phyloP scores from a whole-genome alignment of 176 grass and related monocot species.

The Avena atlantica region DNA sequence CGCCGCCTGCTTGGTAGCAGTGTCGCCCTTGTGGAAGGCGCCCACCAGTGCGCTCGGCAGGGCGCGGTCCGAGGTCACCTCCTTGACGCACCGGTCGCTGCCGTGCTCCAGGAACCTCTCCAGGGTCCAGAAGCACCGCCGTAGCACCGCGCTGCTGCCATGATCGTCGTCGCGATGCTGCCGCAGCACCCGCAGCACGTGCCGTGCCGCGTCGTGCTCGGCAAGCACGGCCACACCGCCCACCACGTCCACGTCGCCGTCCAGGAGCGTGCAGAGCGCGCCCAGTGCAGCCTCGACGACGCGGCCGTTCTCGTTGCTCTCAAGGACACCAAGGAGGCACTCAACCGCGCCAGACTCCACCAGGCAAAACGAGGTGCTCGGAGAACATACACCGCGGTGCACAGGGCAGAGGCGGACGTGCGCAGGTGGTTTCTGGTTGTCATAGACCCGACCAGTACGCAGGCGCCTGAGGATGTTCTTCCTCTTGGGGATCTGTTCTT shows the following conservation, averaged over 20 bases:
- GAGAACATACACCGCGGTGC: conserved; percentile 69
- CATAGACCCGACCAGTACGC: conserved; percentile 47
- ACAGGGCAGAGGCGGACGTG: conserved; percentile 58
- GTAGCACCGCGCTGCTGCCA: conserved; percentile 34
- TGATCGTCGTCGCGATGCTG: conserved; percentile 54
- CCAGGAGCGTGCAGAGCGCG: conserved; percentile 82
- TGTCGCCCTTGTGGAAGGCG: conserved; percentile 78
- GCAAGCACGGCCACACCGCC: conserved; percentile 64
- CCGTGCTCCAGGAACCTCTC: conserved; percentile 76
- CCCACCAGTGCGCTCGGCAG: conserved; percentile 65
- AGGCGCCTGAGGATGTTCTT: conserved; percentile 61
- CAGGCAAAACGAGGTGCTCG: conserved; percentile 72
- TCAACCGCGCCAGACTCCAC: conserved; percentile 70
- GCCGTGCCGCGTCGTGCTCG: conserved; percentile 53
- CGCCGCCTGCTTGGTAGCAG: conserved; percentile 64
- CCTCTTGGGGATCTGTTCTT: conserved; percentile 45
- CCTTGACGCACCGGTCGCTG: conserved; percentile 52
- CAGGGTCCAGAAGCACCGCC: conserved; percentile 79
- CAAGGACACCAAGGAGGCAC: conserved; percentile 65
- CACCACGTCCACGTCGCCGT: conserved; percentile 67
- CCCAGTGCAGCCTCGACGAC: conserved; percentile 66
- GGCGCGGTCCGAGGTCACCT: conserved; percentile 61
- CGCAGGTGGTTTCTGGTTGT: conserved; percentile 25
- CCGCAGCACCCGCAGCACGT: conserved; percentile 62
- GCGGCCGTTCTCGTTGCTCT: conserved; percentile 55